Conservation (phyloP, 2,329 filamentous ascomycete genomes). For the Xylaria sp. region DNA sequence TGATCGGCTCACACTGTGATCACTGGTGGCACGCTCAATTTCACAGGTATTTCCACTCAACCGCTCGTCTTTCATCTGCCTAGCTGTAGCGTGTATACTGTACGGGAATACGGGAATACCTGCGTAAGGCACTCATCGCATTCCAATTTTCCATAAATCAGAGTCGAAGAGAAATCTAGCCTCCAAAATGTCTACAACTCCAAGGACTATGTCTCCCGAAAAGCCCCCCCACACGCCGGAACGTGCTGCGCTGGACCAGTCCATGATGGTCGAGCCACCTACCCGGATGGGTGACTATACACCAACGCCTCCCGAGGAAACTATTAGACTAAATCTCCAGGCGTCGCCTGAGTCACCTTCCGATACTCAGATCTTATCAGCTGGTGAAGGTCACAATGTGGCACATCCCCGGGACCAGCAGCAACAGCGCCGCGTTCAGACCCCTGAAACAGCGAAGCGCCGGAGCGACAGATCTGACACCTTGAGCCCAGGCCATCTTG, state of each 20-base stretch:
- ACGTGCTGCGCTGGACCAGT: conserved; percentile 23
- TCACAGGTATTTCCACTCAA: background rate
- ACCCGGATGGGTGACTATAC: conserved; percentile 23
- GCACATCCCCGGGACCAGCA: conserved; percentile 21
- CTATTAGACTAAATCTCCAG: conserved; percentile 23
- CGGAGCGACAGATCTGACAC: conserved; percentile 31
- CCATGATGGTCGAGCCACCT: conserved; percentile 31
- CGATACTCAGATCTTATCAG: conserved; percentile 17
- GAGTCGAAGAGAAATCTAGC: background rate
- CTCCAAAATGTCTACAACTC: conserved; percentile 26
- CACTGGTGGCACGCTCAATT: background rate
- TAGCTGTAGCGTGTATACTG: background rate
- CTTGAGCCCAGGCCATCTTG: conserved; percentile 46
- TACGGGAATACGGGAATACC: background rate
- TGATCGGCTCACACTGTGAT: conserved; percentile 1
- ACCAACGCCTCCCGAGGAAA: conserved; percentile 22
- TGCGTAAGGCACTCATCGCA: background rate
- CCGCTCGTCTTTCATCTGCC: background rate
- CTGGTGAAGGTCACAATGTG: conserved; percentile 17
- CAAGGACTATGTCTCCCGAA: conserved; percentile 23
- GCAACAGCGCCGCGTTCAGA: conserved; percentile 25
- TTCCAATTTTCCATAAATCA: background rate
- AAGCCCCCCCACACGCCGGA: conserved; percentile 22
- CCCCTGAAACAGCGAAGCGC: conserved; percentile 37
- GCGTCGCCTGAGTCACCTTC: conserved; percentile 18